phyloP scores from a whole-genome alignment of 805 yeast species.

The Novakomyces olei region DNA sequence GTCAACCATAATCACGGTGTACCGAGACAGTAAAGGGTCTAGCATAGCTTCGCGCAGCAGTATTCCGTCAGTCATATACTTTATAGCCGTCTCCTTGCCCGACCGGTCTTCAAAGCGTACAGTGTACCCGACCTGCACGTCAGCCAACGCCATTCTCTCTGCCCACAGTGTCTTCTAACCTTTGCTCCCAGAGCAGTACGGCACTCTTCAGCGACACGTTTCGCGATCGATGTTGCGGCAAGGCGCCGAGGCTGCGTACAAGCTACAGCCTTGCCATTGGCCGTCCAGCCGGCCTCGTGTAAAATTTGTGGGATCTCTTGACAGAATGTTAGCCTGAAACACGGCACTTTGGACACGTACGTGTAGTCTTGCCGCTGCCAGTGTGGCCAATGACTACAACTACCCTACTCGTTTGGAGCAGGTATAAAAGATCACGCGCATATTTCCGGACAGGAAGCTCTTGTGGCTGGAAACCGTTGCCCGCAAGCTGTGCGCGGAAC shows the following conservation, averaged over 20 bases:
- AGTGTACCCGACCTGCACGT: conserved; percentile 62
- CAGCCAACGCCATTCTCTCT: too few relatives aligned
- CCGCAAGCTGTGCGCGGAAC: too few relatives aligned
- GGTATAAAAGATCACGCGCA: conserved; percentile 6
- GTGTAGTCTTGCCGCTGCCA: conserved; percentile 13
- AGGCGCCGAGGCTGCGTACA: conserved; percentile 36
- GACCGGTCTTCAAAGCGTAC: conserved; percentile 60
- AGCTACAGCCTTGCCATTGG: conserved; percentile 22
- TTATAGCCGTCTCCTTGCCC: conserved; percentile 31
- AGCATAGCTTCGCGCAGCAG: conserved; percentile 46
- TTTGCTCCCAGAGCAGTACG: conserved; percentile 38
- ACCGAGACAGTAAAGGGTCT: conserved; percentile 38
- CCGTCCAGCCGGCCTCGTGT: conserved; percentile 11
- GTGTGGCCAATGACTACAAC: conserved; percentile 10
- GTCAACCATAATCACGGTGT: conserved; percentile 60
- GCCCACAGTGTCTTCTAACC: conserved; percentile 19
- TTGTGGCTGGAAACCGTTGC: too few relatives aligned
- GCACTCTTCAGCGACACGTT: conserved; percentile 56
- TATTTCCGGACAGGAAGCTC: too few relatives aligned
- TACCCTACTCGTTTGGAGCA: conserved; percentile 9
- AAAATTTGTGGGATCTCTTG: conserved; percentile 10
- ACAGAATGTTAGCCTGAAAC: background rate
- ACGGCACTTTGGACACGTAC: conserved; percentile 5
- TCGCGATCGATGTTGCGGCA: conserved; percentile 31
- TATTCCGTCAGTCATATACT: conserved; percentile 73